A percentile compares a stretch with the other conserved stretches of the same genome.
phyloP scores from a whole-genome alignment of 768 basidiomycete genomes.

The Suillus weaverae region DNA sequence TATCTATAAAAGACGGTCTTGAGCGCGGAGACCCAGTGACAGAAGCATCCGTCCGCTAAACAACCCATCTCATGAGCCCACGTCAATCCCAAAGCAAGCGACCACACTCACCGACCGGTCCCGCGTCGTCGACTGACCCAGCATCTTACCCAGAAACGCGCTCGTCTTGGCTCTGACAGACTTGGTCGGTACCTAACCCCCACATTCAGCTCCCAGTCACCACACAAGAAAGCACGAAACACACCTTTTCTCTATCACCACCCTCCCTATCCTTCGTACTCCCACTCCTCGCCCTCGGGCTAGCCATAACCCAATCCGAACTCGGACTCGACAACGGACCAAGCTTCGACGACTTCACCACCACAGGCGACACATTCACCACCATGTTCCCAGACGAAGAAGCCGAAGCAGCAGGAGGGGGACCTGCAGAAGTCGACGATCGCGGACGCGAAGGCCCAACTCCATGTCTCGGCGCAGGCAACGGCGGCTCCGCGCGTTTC shows the following conservation, averaged over 20 bases:
- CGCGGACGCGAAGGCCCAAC: conserved; percentile 34
- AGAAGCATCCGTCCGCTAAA: conserved; percentile 58
- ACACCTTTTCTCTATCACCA: conserved; percentile 47
- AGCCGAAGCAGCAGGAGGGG: conserved; percentile 22
- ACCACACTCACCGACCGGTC: conserved; percentile 62
- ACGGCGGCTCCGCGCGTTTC: conserved; percentile 43
- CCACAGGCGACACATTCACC: conserved; percentile 35
- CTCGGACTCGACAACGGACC: conserved; percentile 31
- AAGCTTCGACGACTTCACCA: conserved; percentile 23
- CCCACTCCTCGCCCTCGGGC: conserved; percentile 42
- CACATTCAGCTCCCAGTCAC: conserved; percentile 9
- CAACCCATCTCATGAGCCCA: not conserved
- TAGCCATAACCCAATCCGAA: conserved; percentile 51
- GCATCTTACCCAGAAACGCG: conserved; percentile 78
- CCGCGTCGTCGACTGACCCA: conserved; percentile 61
- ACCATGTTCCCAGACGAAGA: conserved; percentile 31
- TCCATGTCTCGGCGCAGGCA: conserved; percentile 29
- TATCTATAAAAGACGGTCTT: conserved; percentile 34
- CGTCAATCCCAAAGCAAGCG: not conserved
- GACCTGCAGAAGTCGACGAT: conserved; percentile 42
- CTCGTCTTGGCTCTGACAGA: conserved; percentile 79
- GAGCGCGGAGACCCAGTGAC: conserved; percentile 25
- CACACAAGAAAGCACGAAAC: conserved; percentile 15
- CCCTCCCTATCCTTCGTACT: conserved; percentile 33
- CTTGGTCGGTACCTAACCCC: conserved; percentile 49